Base-by-base conservation (phyloP, 2,329 filamentous ascomycete species). In the Diplodia scrobiculata region DNA sequence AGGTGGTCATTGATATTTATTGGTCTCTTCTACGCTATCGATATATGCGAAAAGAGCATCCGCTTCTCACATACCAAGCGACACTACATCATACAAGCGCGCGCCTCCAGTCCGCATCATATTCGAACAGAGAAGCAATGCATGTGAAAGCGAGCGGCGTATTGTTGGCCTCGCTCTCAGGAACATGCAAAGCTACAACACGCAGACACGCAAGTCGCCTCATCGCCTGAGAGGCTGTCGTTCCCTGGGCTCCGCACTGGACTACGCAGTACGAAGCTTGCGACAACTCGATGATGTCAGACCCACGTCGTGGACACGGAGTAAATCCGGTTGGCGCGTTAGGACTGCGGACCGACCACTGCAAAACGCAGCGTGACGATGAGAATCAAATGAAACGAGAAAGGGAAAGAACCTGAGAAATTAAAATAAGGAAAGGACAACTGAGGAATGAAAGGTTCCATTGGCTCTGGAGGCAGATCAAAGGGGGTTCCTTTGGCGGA, bases 91-190 rank as follows among this genome's bases (percentile, higher is more conserved):
- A 21, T 29, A 36, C 34, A 7, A 50, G 21, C 34, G 29, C 48
- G 58, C 48, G 58, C 58, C 58, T 62, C 58, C n/a, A 36, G 19
- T 62, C 45, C 58, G 58, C 58, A 1, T 36, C 58, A 62, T 62
- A 17, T 21, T 62, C 58, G 38, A 27, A 62, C 29, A 62, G 45
- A 62, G 58, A 5, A 47, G 29, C 58, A 62, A 62, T 50, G 29
- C 27, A 21, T 45, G 14, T 25, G 25, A 34, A 50, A 14, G 27
- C 9, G n/a, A 25, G 27, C 58, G n/a, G 2, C 1, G 29, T 36
- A 17, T 3, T 51, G 29, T 62, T 38, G 45, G 29, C 9, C n/a
- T 5, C 19, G 10, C 14, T 5, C 21, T 50, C 25, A 25, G 58
- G 29, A 50, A 36, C 13, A 25, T 38, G 27, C n/a, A 32, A 32